Conservation (phyloP, 192 early-diverging fungal genomes). For the Podila clonocystis region DNA sequence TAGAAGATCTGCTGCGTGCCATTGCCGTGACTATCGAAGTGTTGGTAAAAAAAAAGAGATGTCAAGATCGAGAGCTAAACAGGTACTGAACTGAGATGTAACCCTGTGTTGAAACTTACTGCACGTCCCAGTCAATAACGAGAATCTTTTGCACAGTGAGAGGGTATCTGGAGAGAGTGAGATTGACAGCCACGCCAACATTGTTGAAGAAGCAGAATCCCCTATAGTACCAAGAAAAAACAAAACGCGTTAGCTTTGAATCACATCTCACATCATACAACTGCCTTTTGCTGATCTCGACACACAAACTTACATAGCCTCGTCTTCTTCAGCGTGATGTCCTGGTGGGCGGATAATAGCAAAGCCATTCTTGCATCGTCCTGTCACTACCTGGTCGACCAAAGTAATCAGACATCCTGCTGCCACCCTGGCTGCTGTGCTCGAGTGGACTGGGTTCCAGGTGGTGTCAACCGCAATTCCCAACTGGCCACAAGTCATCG, state of each 20-base stretch:
- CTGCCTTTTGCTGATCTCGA: not conserved
- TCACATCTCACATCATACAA: not conserved
- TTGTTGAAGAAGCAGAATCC: constrained; percentile 87
- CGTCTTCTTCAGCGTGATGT: constrained; percentile 81
- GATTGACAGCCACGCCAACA: constrained; percentile 74
- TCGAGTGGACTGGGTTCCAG: constrained; percentile 49
- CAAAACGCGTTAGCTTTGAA: too few relatives aligned
- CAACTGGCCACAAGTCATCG: constrained; percentile 63
- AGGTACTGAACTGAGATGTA: not conserved
- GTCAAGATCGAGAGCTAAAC: not conserved
- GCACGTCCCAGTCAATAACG: constrained; percentile 80
- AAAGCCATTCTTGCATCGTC: constrained; percentile 71
- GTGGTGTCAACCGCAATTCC: constrained; percentile 58
- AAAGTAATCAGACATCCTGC: constrained; percentile 63
- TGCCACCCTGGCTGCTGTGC: constrained; percentile 55
- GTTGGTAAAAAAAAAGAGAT: not conserved
- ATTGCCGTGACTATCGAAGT: constrained; percentile 64
- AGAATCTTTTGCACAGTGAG: constrained; percentile 66
- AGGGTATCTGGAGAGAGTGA: constrained; percentile 60
- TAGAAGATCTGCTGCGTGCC: constrained; percentile 81
- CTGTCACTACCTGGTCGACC: constrained; percentile 66
- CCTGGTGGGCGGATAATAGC: constrained; percentile 82
- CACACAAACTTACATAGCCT: constrained; percentile 51
- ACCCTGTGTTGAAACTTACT: constrained; percentile 43
- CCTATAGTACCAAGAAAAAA: constrained; percentile 25